Conservation (phyloP, 2,329 filamentous ascomycete species). For the Epichloe sylvatica region DNA sequence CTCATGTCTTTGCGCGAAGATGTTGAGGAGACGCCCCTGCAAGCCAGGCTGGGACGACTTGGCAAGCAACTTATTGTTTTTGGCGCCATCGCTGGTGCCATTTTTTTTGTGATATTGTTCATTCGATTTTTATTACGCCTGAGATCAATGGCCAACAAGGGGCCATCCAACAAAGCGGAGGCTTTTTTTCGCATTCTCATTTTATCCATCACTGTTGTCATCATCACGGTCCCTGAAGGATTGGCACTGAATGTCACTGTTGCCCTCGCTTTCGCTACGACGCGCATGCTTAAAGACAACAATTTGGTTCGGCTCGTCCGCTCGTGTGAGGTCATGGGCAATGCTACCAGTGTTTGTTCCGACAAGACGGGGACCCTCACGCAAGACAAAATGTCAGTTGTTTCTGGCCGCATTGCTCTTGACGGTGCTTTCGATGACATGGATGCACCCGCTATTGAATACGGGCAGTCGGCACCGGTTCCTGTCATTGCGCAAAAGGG, state of each 20-base stretch:
- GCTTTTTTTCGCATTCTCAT: conserved; percentile 45
- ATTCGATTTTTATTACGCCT: conserved; percentile 25
- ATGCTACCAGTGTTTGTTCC: conserved; percentile 49
- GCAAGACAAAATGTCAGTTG: conserved; percentile 49
- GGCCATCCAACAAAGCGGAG: conserved; percentile 37
- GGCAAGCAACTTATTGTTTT: conserved; percentile 55
- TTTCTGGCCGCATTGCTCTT: conserved; percentile 39
- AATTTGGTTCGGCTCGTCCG: conserved; percentile 45
- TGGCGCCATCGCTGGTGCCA: conserved; percentile 24
- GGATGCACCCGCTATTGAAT: conserved; percentile 11
- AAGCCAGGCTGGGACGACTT: conserved; percentile 62
- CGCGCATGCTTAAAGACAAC: conserved; percentile 48
- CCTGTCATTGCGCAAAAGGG: conserved; percentile 12
- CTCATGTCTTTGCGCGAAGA: conserved; percentile 67
- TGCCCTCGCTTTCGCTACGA: conserved; percentile 48
- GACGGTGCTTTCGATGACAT: conserved; percentile 23
- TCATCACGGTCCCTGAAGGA: conserved; percentile 47
- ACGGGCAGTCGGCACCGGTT: conserved; percentile 11
- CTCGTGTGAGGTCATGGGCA: conserved; percentile 51
- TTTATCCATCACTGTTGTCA: conserved; percentile 43
- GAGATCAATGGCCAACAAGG: conserved; percentile 19
- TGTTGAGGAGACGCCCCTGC: conserved; percentile 62
- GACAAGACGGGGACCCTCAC: conserved; percentile 55
- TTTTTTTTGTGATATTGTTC: conserved; percentile 30
- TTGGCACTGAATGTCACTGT: conserved; percentile 47